A percentile compares a stretch with the other conserved stretches of the same genome.
These are phyloP conservation scores for Crithidia acanthocephali DNA, from an alignment of 208 protist species.

Conservation along the genomic window DNA sequence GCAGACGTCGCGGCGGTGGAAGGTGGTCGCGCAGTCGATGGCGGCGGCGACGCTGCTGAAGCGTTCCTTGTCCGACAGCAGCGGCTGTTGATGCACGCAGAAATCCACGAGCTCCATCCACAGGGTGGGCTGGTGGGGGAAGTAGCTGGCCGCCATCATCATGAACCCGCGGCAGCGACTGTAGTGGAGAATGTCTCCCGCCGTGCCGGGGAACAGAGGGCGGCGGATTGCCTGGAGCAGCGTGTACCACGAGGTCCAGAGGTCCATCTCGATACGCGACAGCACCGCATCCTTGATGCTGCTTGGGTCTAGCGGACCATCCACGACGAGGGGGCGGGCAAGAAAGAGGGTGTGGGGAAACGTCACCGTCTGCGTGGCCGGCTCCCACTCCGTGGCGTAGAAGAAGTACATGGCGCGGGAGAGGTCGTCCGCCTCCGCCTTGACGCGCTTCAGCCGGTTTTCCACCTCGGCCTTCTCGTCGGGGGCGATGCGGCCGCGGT, in stretches of 20 bases:
- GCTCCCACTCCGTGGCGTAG: constrained; percentile 37
- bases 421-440: constrained; percentile 49
- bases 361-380: constrained; percentile 19
- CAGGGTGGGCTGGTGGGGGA: constrained; percentile 53
- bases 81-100: constrained; percentile 36
- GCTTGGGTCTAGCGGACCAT: constrained; percentile 15
- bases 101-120: constrained; percentile 52
- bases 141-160: constrained; percentile 60
- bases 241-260: constrained; percentile 63
- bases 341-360: constrained; percentile 50
- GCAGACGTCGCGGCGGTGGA: constrained; percentile 30
- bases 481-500: constrained; percentile 49
- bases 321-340: constrained; percentile 44
- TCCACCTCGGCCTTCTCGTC: constrained; percentile 67
- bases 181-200: constrained; percentile 58
- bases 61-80: constrained; percentile 37
- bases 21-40: constrained; percentile 32
- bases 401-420: constrained; percentile 36
- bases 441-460: constrained; percentile 44
- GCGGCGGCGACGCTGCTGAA: constrained; percentile 29
- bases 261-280: constrained; percentile 52
- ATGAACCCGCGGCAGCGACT: constrained; percentile 55
- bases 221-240: constrained; percentile 48
- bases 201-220: constrained; percentile 38
- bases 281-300: constrained; percentile 32